These are phyloP conservation scores for Fusarium mangiferae DNA, from an alignment of 2,329 filamentous ascomycete species.

Conservation along the genomic window DNA sequence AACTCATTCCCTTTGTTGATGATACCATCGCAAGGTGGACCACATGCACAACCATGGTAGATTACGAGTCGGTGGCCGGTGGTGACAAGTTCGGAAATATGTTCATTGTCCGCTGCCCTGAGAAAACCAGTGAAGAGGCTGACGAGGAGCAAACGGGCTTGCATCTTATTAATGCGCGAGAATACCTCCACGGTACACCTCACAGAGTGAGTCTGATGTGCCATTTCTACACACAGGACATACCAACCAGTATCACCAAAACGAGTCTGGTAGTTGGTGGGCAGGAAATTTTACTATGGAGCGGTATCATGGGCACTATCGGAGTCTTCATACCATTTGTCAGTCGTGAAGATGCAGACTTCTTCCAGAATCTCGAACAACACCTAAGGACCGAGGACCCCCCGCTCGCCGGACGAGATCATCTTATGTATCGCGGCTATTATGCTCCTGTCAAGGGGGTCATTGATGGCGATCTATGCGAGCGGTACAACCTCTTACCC, in stretches of 20 bases:
- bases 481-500: constrained; percentile 84
- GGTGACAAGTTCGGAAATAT: constrained; percentile 98
- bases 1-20: constrained; percentile 91
- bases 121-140: constrained; percentile 86
- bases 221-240: constrained; percentile 91
- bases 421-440: constrained; percentile 94
- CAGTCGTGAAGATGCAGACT: constrained; percentile 92
- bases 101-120: constrained; percentile 88
- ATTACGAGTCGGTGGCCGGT: constrained; percentile 95
- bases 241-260: constrained; percentile 90
- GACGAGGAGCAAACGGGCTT: constrained; percentile 92
- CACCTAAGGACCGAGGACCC: constrained; percentile 88
- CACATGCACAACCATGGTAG: constrained; percentile 90
- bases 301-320: constrained; percentile 92
- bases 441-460: constrained; percentile 96
- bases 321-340: constrained; percentile 93
- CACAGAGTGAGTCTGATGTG: constrained; percentile 86
- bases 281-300: constrained; percentile 91
- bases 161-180: constrained; percentile 89
- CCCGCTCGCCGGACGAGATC: constrained; percentile 89
- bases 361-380: constrained; percentile 94
- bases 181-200: constrained; percentile 89
- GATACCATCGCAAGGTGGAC: constrained; percentile 92
- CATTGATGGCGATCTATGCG: constrained; percentile 96
- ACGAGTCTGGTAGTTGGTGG: constrained; percentile 91